Evolutionary conservation across 1,284 basidiomycete species (phyloP).

Genomic region (Coniophora puteana): DNA sequence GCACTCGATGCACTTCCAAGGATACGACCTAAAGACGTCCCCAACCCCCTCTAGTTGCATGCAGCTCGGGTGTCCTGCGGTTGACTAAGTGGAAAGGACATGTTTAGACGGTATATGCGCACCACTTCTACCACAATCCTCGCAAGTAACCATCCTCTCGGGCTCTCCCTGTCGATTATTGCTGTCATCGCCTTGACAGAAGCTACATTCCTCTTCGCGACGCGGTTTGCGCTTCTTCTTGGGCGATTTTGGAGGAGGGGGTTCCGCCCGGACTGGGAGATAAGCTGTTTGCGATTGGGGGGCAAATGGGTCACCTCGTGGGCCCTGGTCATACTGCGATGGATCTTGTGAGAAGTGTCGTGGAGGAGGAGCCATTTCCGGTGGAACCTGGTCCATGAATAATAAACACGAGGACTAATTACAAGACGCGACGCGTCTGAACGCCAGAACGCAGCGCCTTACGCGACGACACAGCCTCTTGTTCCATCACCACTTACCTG

Average conservation of each 20-base stretch:
- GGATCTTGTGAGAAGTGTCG: constrained; percentile 32
- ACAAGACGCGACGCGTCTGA: constrained; percentile 53
- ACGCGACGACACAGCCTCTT: constrained; percentile 11
- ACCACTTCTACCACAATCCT: constrained; percentile 66
- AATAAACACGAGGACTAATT: constrained; percentile 16
- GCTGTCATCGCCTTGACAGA: constrained; percentile 59
- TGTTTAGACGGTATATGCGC: constrained; percentile 15
- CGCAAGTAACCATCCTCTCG: constrained; percentile 68
- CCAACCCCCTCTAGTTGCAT: constrained; percentile 52
- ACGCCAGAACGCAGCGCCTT: too few relatives aligned
- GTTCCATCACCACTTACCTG: constrained; percentile 27
- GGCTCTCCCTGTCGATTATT: constrained; percentile 51
- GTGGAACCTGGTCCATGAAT: constrained; percentile 16
- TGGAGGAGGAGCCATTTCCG: constrained; percentile 11
- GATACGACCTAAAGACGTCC: constrained; percentile 62
- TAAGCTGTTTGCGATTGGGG: constrained; percentile 51
- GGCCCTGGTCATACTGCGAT: constrained; percentile 60
- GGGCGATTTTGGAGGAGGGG: constrained; percentile 35
- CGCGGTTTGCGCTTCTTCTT: constrained; percentile 53
- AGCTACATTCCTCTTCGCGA: constrained; percentile 61
- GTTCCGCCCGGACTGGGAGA: constrained; percentile 39
- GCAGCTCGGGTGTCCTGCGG: constrained; percentile 75
- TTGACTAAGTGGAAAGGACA: constrained; percentile 23
- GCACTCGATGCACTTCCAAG: constrained; percentile 92
- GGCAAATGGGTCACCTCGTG: constrained; percentile 78